Evolutionary conservation across 495 filamentous ascomycete species (phyloP).

Genomic region (Hyaloscypha variabilis): DNA sequence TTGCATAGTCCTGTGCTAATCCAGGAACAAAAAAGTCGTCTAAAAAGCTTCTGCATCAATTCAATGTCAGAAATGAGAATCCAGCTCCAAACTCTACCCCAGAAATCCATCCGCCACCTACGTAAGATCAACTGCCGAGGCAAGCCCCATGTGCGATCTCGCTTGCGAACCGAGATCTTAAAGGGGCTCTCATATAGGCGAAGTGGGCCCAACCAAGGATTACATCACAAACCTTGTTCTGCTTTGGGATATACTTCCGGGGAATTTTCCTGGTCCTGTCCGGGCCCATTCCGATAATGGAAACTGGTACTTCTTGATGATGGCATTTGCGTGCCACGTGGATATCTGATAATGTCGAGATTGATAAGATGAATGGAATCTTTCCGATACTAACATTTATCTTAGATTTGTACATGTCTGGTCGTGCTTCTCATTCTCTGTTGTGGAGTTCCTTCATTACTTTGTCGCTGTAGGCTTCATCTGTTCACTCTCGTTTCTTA

Average conservation of each 20-base stretch:
- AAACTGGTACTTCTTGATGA: background rate
- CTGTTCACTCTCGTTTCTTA: background rate
- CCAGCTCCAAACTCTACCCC: no score
- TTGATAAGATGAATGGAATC: background rate
- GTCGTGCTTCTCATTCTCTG: no score
- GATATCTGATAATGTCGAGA: background rate
- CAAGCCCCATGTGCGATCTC: background rate
- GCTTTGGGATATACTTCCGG: background rate
- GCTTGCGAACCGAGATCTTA: background rate
- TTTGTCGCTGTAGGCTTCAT: no score
- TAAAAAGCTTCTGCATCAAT: no score
- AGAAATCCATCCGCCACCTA: background rate
- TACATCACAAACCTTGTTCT: background rate
- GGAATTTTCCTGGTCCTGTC: background rate
- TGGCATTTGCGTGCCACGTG: background rate
- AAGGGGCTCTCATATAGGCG: background rate
- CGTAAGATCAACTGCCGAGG: background rate
- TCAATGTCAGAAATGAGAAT: no score
- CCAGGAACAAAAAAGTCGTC: no score
- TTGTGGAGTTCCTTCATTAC: no score
- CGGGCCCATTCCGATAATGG: background rate
- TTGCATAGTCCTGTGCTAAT: no score
- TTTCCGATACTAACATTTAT: background rate
- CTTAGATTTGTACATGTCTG: background rate
- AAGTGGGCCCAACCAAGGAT: background rate